Evolutionary conservation across 176 grass and related monocot genomes (phyloP).

Genomic region (Neostapfia colusana): DNA sequence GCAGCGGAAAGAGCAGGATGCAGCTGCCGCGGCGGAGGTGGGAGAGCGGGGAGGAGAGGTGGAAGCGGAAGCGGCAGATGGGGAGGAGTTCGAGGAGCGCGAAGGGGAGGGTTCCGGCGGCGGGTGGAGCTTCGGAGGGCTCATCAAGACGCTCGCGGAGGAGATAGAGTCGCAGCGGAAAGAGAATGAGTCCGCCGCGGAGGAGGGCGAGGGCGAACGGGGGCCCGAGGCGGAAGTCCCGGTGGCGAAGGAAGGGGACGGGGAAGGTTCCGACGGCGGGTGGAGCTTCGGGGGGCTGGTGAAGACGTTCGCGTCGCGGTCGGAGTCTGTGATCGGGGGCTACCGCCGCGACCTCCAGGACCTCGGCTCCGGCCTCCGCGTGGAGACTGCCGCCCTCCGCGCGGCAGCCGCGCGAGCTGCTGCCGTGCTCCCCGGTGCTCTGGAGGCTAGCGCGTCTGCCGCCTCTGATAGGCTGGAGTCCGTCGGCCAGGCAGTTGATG

Average conservation of each 20-base stretch:
- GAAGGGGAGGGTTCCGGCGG: conserved; percentile 33
- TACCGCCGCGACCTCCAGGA: conserved; percentile 76
- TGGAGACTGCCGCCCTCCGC: conserved; percentile 58
- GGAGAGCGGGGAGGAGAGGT: conserved; percentile 2
- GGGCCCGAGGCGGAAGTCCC: neutral
- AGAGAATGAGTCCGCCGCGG: neutral
- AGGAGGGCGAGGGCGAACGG: conserved; percentile 5
- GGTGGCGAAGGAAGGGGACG: neutral
- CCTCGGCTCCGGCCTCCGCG: conserved; percentile 61
- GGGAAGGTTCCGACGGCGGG: conserved; percentile 3
- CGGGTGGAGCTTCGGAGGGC: conserved; percentile 60
- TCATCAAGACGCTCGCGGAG: conserved; percentile 71
- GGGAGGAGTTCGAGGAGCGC: neutral
- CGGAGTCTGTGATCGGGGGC: conserved; percentile 63
- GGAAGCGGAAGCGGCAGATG: neutral
- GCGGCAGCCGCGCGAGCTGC: conserved; percentile 51
- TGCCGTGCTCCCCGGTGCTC: conserved; percentile 40
- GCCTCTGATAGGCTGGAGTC: conserved; percentile 74
- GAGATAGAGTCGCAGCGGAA: conserved; percentile 48
- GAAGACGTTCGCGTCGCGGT: conserved; percentile 68
- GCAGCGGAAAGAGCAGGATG: conserved; percentile 35
- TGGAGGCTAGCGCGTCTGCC: conserved; percentile 57
- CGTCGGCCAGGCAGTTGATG: conserved; percentile 72
- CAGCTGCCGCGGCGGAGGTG: neutral
- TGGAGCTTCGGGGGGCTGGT: conserved; percentile 72